A percentile compares a stretch with the other conserved stretches of the same genome.
Conservation (phyloP, 148 eudicot genomes). For the Rhododendron molle region DNA sequence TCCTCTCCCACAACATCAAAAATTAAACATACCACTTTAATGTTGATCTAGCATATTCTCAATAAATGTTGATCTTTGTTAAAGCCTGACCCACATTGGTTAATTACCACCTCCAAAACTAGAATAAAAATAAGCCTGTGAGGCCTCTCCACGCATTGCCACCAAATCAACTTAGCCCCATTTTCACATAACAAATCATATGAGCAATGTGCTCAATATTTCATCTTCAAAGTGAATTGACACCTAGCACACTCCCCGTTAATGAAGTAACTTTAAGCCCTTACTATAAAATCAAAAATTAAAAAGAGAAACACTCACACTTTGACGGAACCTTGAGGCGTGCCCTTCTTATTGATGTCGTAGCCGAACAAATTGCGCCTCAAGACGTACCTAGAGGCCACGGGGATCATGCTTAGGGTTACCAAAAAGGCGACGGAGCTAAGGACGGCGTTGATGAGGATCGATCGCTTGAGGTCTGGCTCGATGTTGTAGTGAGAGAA, state of each 20-base stretch:
- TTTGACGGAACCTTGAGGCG: constrained; percentile 74
- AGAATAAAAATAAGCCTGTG: neutral
- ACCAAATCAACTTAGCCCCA: neutral
- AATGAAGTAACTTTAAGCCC: neutral
- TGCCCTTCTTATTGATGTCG: constrained; percentile 87
- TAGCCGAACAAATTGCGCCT: constrained; percentile 81
- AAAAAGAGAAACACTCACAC: constrained; percentile 29
- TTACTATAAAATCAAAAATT: too few species aligned
- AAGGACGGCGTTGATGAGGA: constrained; percentile 51
- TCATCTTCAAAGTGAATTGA: neutral
- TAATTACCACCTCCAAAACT: too few species aligned
- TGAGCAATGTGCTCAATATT: neutral
- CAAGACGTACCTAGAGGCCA: constrained; percentile 70
- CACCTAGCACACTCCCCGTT: neutral
- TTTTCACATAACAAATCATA: neutral
- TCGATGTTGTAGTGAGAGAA: constrained; percentile 55
- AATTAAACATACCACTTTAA: neutral
- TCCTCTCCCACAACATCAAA: neutral
- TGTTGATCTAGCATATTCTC: neutral
- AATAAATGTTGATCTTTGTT: neutral
- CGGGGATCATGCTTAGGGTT: constrained; percentile 63
- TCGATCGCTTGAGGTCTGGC: constrained; percentile 52
- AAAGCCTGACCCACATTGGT: neutral
- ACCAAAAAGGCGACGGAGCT: constrained; percentile 57
- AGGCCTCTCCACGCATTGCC: neutral